phyloP scores from a whole-genome alignment of 768 basidiomycete genomes.

The Ramaria rubella region DNA sequence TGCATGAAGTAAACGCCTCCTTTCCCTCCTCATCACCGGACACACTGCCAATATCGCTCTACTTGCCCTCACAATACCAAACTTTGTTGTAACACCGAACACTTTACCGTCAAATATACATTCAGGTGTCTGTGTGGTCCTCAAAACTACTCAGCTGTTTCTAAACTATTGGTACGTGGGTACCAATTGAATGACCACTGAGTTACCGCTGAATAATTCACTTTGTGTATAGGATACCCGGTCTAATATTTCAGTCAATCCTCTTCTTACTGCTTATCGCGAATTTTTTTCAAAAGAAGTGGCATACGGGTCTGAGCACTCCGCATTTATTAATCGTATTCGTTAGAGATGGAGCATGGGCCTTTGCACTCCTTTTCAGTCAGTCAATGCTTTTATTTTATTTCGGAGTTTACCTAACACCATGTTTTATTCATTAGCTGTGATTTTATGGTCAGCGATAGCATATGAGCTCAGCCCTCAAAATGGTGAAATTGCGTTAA shows the following conservation, averaged over 20 bases:
- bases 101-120: neutral
- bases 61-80: neutral
- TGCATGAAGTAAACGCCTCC: neutral
- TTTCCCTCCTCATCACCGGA: neutral
- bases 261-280: conserved; percentile 2
- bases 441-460: neutral
- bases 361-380: conserved; percentile 4
- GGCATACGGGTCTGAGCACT: neutral
- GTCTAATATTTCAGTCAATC: neutral
- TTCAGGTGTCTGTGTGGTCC: neutral
- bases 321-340: conserved; percentile 4
- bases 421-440: neutral
- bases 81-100: neutral
- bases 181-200: no score
- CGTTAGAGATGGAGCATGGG: conserved; percentile 8
- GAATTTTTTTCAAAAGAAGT: conserved; percentile 1
- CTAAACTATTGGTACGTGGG: conserved; percentile 1
- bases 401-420: neutral
- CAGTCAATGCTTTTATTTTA: neutral
- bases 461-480: neutral
- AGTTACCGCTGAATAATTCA: neutral
- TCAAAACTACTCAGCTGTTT: neutral
- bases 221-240: neutral
- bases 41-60: neutral
- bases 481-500: conserved; percentile 6